Evolutionary conservation across 1,139 yeast species (phyloP), one percentile per base, ranked within the genome.

Genomic region (Hanseniaspora sp.): DNA sequence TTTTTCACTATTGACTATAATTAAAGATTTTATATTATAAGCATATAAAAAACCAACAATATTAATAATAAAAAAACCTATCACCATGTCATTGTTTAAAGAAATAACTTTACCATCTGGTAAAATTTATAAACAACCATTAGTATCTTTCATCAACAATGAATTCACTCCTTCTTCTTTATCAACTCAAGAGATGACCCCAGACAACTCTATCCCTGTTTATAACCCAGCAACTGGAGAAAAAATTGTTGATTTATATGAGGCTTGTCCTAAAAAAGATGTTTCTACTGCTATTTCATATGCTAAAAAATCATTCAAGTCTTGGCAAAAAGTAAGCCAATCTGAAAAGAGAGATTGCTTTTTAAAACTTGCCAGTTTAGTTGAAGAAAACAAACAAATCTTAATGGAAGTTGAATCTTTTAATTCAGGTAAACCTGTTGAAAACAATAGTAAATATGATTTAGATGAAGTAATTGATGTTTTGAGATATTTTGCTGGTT

Each of bases 401-500:
- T 61, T 80, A 41, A 74, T 81, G 12, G 75, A 76, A 23, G 63
- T 81, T 23, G 85, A 81, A 67, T 76, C 84, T 29, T 66, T 76
- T 57, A 84, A 80, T 63, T 71, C 80, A 23, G 86, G 86, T 48
- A 81, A 80, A 66, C 81, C 84, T 52, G 61, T 70, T 56, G 69
- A 68, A 52, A 67, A 71, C 56, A 77, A 77, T 60, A 76, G 81
- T 33, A 65, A 68, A 52, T 77, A 71, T 59, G 95, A 86, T 64
- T 74, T 86, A 48, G 77, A 72, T 67, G 69, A 76, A 68, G 70
- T 80, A 68, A 64, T 82, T 67, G 70, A 77, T 64, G 73, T 82
- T 66, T 70, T 80, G 73, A 74, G 82, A 72, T 71, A 83, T 74
- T 76, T 78, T 66, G 95, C 88, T 39, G 95, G 95, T 54, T 83